These are phyloP conservation scores for Pseudocercospora crystallina DNA, from an alignment of 2,329 filamentous ascomycete species.

Conservation along the genomic window DNA sequence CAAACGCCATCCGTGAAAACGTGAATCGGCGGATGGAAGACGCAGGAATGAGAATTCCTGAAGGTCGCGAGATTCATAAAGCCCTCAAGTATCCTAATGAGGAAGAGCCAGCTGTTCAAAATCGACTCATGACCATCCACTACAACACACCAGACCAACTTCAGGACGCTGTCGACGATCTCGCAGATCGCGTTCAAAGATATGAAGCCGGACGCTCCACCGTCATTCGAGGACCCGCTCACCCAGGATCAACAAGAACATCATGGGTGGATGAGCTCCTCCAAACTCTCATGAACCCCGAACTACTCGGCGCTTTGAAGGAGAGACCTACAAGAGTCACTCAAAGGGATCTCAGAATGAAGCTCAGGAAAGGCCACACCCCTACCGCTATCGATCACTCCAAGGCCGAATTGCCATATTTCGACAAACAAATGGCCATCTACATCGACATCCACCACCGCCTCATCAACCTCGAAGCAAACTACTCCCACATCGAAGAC, in stretches of 20 bases:
- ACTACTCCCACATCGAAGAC: slow-evolving; percentile 26
- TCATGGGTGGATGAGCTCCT: no score
- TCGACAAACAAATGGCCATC: not conserved
- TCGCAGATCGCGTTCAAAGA: not conserved
- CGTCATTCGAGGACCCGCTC: no score
- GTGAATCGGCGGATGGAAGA: slow-evolving; percentile 38
- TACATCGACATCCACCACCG: slow-evolving; percentile 22
- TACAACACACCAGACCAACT: slow-evolving; percentile 3
- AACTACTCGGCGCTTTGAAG: no score
- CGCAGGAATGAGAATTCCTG: slow-evolving; percentile 7
- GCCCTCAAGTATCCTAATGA: not conserved
- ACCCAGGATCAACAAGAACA: no score
- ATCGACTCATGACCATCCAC: slow-evolving; percentile 2
- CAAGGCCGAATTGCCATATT: no score
- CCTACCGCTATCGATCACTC: no score
- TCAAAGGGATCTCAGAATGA: no score
- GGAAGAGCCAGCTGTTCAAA: not conserved
- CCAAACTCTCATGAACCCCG: no score
- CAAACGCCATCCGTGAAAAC: slow-evolving; percentile 41
- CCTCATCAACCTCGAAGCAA: slow-evolving; percentile 32
- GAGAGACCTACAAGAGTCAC: no score
- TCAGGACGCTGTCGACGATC: not conserved
- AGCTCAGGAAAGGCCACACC: no score
- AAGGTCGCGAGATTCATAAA: slow-evolving; percentile 1
- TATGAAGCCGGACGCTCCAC: no score